Conservation (phyloP, 805 yeast species). For the Saccharomycopsis sp. region DNA sequence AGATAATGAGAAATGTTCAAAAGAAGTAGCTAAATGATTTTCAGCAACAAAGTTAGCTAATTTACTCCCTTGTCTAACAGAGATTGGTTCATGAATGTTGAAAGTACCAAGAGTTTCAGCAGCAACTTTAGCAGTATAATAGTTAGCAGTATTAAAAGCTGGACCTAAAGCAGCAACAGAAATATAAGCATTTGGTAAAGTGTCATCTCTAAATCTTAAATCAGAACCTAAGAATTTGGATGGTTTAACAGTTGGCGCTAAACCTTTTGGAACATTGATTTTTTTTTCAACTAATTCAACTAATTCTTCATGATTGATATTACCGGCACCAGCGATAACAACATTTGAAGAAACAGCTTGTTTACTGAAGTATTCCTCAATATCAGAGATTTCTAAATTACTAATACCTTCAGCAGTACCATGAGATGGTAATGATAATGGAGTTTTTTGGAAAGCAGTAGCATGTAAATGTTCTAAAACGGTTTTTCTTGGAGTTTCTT, state of each 20-base stretch:
- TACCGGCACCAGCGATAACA: conserved; percentile 63
- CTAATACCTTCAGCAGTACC: conserved; percentile 63
- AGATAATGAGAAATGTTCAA: conserved; percentile 59
- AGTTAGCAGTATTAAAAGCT: conserved; percentile 49
- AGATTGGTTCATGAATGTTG: conserved; percentile 42
- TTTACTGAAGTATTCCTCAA: conserved; percentile 42
- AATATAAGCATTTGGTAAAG: conserved; percentile 70
- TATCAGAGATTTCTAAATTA: conserved; percentile 48
- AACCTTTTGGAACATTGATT: conserved; percentile 38
- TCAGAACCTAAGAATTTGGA: conserved; percentile 77
- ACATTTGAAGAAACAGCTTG: conserved; percentile 53
- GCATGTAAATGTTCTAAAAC: conserved; percentile 70
- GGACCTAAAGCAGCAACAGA: conserved; percentile 71
- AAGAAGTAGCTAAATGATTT: conserved; percentile 63
- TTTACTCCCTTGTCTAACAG: conserved; percentile 56
- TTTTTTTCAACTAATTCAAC: conserved; percentile 53
- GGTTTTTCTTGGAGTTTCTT: conserved; percentile 38
- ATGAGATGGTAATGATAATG: conserved; percentile 63
- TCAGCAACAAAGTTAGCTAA: conserved; percentile 59
- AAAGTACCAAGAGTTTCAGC: conserved; percentile 50
- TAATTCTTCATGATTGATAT: conserved; percentile 56
- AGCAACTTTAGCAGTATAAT: conserved; percentile 64
- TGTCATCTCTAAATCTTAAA: conserved; percentile 82
- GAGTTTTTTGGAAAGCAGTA: conserved; percentile 80
- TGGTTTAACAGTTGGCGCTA: conserved; percentile 36